Evolutionary conservation across 2,329 filamentous ascomycete species (phyloP).

Genomic region (Diaporthe sp.): DNA sequence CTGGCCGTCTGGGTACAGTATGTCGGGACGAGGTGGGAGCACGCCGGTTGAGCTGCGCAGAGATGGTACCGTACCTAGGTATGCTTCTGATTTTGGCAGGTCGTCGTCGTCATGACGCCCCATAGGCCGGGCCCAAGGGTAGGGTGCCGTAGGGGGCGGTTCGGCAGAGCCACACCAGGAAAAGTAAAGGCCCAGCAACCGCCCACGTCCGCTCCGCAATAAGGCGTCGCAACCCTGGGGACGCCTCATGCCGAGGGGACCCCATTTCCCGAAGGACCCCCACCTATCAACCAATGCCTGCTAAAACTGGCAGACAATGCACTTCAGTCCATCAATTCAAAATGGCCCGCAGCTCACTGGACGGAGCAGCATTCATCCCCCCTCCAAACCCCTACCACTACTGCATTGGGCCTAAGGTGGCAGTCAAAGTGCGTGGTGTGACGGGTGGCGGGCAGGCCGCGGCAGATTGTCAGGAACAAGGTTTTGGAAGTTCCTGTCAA

Average conservation of each 20-base stretch:
- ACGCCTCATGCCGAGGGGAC: conserved; percentile 20
- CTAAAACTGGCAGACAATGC: not conserved
- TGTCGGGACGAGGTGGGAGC: conserved; percentile 17
- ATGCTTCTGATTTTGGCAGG: conserved; percentile 25
- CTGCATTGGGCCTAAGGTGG: conserved; percentile 21
- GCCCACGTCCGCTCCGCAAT: not conserved
- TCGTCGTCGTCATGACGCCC: conserved; percentile 36
- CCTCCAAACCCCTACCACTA: not conserved
- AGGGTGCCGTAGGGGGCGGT: not conserved
- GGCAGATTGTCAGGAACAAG: conserved; percentile 17
- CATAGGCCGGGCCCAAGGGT: not conserved
- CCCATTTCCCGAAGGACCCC: conserved; percentile 36
- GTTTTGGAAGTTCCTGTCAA: conserved; percentile 12
- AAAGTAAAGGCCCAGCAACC: conserved; percentile 1
- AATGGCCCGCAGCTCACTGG: conserved; percentile 33
- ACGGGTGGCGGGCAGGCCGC: conserved; percentile 3
- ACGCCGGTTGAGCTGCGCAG: not conserved
- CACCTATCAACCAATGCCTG: not conserved
- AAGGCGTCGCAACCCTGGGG: not conserved
- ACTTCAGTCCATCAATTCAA: conserved; percentile 3
- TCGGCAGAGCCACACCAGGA: conserved; percentile 2
- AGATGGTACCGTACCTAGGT: not conserved
- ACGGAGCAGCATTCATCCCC: conserved; percentile 7
- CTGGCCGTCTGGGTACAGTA: no score
- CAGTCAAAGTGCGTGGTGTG: conserved; percentile 10